These are phyloP conservation scores for Tetramitus jugosus DNA, from an alignment of 208 protist genomes.

Conservation along the genomic window DNA sequence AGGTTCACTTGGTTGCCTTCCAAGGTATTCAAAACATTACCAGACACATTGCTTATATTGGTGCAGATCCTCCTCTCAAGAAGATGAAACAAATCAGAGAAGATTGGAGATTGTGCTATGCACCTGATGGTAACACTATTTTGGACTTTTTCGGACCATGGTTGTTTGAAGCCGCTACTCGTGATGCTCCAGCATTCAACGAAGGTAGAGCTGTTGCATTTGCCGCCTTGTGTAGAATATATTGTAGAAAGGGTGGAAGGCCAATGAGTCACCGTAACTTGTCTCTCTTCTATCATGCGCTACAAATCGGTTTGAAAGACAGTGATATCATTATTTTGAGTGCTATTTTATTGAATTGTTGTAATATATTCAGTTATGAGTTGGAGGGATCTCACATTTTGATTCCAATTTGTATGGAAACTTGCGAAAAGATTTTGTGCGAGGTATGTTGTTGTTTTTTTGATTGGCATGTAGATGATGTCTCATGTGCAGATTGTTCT, in stretches of 20 bases:
- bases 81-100: background rate
- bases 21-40: constrained; percentile 8
- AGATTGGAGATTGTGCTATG: constrained; percentile 1
- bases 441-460: too few species aligned
- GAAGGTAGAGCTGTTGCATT: constrained; percentile 21
- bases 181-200: background rate
- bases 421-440: constrained; percentile 13
- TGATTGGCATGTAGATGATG: too few species aligned
- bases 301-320: background rate
- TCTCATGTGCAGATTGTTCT: too few species aligned
- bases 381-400: constrained; percentile 3
- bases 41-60: background rate
- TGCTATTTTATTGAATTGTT: constrained; percentile 4
- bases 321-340: background rate
- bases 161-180: constrained; percentile 17
- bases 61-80: background rate
- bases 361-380: constrained; percentile 11
- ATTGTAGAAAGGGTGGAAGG: constrained; percentile 17
- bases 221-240: constrained; percentile 5
- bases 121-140: constrained; percentile 27
- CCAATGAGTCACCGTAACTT: background rate
- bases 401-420: background rate
- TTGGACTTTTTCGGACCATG: constrained; percentile 23
- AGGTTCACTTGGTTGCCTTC: constrained; percentile 11
- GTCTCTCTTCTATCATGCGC: background rate